A percentile compares a stretch with the other conserved stretches of the same genome.
Conservation (phyloP, 331 rosid species). For the Quercus lobata region DNA sequence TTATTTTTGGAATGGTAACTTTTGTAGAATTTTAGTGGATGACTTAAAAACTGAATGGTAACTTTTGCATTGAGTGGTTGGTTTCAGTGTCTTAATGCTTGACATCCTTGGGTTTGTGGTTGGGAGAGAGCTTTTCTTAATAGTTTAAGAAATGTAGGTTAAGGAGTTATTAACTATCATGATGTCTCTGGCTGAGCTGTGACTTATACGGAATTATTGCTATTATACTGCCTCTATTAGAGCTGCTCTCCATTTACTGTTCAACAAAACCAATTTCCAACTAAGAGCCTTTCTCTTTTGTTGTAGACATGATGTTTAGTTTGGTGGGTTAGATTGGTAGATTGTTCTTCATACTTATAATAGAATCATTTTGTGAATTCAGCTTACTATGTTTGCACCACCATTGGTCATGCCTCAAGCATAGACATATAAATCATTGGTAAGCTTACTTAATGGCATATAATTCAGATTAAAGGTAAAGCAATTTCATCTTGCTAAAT, state of each 20-base stretch:
- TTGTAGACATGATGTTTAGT: background rate
- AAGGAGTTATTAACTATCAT: background rate
- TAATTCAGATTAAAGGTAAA: conserved; percentile 2
- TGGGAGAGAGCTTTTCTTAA: background rate
- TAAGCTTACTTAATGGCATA: conserved; percentile 7
- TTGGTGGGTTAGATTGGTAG: background rate
- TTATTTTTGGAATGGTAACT: too few species aligned
- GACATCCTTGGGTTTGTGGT: background rate
- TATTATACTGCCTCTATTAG: background rate
- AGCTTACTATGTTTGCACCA: conserved; percentile 75
- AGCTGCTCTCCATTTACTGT: background rate
- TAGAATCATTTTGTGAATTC: conserved; percentile 31
- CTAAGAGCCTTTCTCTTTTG: background rate
- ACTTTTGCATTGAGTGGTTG: background rate
- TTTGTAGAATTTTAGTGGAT: too few species aligned
- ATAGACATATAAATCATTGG: conserved; percentile 57
- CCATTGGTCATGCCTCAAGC: conserved; percentile 56
- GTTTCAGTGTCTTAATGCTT: background rate
- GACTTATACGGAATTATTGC: background rate
- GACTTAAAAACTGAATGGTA: too few species aligned
- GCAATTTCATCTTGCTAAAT: conserved; percentile 3
- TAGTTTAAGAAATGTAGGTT: background rate
- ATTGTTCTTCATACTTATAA: conserved; percentile 20
- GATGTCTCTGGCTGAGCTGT: background rate
- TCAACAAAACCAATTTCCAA: background rate